Evolutionary conservation across 2,329 filamentous ascomycete genomes (phyloP), one percentile per base, ranked within the genome.

Genomic region (Diaporthe destruens): DNA sequence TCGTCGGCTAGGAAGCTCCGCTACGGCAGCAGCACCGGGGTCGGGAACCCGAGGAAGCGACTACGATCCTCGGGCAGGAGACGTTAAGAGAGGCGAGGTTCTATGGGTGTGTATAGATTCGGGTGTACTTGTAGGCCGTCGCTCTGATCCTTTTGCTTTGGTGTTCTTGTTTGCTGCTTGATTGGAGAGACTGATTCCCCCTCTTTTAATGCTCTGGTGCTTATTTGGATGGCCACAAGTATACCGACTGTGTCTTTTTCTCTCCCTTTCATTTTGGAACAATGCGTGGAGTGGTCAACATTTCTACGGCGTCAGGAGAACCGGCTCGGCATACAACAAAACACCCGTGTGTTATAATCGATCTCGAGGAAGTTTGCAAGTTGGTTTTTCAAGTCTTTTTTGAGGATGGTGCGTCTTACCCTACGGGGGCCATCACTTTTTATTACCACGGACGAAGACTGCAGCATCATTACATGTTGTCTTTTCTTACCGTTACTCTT

Each of bases 41-140:
- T 44, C 54, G 23, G 32, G 14, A 55, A 72, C 34, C 34, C 34
- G n/a, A 77, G 80, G 57, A 82, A 80, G 72, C 80, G 80, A 4
- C 73, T 81, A 11, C 75, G 81, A 69, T 79, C 78, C 34, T 80
- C 79, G 39, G 76, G 80, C 7, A 76, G 81, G 74, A 79, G 77
- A 72, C 75, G 78, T 69, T 82, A 74, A 78, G 59, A 44, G 63
- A 23, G 18, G 3, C 25, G 29, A 47, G n/a, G 6, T 36, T 6
- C 29, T 4, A 32, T 47, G 54, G 29, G 49, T 12, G 1, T 36
- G 39, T 51, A 42, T 55, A 69, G 51, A 57, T 42, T 56, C n/a
- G 23, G 29, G 65, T 71, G 59, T 71, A 67, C 55, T 71, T 32
- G 32, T 44, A 74, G 51, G 18, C 36, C 42, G 39, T 53, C 9